These are phyloP conservation scores for Candida anglica DNA, from an alignment of 805 yeast species.

Conservation along the genomic window DNA sequence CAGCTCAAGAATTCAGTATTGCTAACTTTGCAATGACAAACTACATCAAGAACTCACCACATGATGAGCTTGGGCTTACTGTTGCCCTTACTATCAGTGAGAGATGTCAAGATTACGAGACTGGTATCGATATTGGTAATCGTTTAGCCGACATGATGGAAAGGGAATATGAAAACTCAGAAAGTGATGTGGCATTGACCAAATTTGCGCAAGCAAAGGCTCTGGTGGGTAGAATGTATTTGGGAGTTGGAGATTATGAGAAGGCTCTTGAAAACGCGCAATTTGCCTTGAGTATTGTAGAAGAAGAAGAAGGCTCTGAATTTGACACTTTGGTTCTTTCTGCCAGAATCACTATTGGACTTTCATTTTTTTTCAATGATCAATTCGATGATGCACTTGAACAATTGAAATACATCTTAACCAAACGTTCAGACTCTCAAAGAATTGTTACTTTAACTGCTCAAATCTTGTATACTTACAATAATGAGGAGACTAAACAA, in stretches of 20 bases:
- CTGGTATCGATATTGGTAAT: conserved; percentile 47
- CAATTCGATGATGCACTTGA: conserved; percentile 64
- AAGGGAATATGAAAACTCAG: conserved; percentile 49
- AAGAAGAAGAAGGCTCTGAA: conserved; percentile 27
- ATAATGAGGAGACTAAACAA: conserved; percentile 70
- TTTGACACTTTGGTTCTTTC: conserved; percentile 45
- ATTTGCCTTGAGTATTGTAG: conserved; percentile 47
- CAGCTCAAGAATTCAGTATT: conserved; percentile 61
- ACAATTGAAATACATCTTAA: conserved; percentile 62
- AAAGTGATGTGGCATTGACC: conserved; percentile 41
- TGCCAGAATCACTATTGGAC: conserved; percentile 65
- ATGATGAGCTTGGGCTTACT: conserved; percentile 54
- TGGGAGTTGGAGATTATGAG: conserved; percentile 57
- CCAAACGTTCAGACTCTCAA: conserved; percentile 49
- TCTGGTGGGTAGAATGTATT: conserved; percentile 65
- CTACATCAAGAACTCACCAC: conserved; percentile 59
- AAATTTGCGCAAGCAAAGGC: conserved; percentile 59
- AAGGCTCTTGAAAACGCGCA: conserved; percentile 61
- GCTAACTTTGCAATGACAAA: conserved; percentile 66
- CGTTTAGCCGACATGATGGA: conserved; percentile 50
- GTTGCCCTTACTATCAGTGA: conserved; percentile 59
- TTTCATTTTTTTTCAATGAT: conserved; percentile 60
- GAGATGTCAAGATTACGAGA: conserved; percentile 58
- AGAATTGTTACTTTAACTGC: conserved; percentile 70
- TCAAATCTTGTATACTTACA: conserved; percentile 74